Evolutionary conservation across 192 early-diverging fungal species (phyloP).

Genomic region (Linnemannia exigua): DNA sequence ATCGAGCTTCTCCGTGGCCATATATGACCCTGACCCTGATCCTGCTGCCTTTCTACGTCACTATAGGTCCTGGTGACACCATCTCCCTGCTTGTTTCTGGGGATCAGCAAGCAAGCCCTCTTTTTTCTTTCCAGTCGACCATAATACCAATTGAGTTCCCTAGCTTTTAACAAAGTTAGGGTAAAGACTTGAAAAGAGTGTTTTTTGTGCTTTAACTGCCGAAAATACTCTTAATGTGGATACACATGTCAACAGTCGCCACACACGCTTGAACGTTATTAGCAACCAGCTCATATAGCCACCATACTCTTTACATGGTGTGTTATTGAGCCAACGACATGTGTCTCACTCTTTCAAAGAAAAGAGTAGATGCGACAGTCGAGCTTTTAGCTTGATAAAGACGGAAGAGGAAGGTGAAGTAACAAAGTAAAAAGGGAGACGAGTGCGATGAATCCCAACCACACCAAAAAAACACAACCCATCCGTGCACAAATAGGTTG

Average conservation of each 20-base stretch:
- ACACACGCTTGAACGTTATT: neutral
- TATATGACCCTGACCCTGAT: neutral
- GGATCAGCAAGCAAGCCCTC: neutral
- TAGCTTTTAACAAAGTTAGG: neutral
- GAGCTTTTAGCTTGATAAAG: neutral
- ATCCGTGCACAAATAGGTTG: neutral
- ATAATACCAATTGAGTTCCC: neutral
- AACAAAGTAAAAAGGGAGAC: neutral
- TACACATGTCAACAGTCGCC: neutral
- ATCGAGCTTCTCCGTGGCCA: neutral
- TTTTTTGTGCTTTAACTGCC: neutral
- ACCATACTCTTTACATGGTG: neutral
- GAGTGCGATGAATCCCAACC: neutral
- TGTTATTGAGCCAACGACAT: neutral
- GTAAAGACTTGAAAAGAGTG: neutral
- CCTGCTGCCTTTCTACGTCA: no score
- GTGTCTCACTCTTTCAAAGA: neutral
- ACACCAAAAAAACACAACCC: no score
- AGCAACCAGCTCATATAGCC: neutral
- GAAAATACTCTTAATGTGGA: neutral
- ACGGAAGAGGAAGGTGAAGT: neutral
- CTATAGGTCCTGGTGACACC: neutral
- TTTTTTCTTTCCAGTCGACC: neutral
- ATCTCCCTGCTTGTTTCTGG: neutral
- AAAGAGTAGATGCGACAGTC: neutral